Evolutionary conservation across 441 rosid genomes (phyloP), one percentile per base, ranked within the genome.

Genomic region (Dalechampia spathulata): DNA sequence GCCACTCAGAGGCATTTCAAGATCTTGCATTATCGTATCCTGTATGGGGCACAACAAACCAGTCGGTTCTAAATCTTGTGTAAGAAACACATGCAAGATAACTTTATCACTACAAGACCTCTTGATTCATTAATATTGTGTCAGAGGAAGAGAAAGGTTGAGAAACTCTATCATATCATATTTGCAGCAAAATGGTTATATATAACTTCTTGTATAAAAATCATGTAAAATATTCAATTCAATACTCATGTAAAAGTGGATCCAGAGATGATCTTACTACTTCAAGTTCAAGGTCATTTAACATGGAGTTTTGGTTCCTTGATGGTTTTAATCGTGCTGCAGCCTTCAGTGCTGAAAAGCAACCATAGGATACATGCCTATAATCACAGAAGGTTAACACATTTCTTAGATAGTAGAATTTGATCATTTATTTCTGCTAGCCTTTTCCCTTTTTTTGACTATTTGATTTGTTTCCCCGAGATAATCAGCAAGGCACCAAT

Each of bases 11-110:
- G 79, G 75, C 51, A 55, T 40, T 52, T 70, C 68, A 44, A 69
- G 60, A 69, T 78, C 76, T 73, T 74, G 64, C 71, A 78, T 70
- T 52, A 74, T 51, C 21, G 64, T 63, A 44, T 83, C 86, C 93
- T 86, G 73, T 62, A 74, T 48, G 43, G 6, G 30, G 45, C 42
- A 72, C 58, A 68, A 46, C 41, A 52, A 37, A 42, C 49, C 43
- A 51, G 38, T 55, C 55, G 60, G 48, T 51, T 49, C 22, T 48
- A 38, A 30, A 34, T 23, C 55, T 50, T 46, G 53, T 62, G 5
- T 44, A 61, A 45, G n/a, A n/a, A 25, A 41, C 22, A 41, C 38
- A 55, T 26, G 37, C 15, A 20, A 20, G 27, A 23, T 37, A 37
- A 4, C n/a, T 2, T 16, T 38, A 26, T 39, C 49, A 27, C 15